phyloP scores from a whole-genome alignment of 352 stramenopile species.

The Saprolegnia diclina region DNA sequence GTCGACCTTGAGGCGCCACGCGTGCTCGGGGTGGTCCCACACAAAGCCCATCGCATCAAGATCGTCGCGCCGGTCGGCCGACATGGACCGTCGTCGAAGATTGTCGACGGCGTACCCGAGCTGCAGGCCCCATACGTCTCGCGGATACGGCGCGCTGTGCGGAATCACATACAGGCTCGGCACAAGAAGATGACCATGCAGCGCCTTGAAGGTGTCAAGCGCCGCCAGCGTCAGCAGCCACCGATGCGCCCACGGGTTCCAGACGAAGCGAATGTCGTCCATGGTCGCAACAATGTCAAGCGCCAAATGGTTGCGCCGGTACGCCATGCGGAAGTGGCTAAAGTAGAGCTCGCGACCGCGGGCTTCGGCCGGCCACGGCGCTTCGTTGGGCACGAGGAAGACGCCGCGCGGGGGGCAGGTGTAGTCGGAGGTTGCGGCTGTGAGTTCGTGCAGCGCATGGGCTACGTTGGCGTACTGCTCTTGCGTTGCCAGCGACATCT shows the following conservation, averaged over 20 bases:
- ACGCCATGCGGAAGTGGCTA: background rate
- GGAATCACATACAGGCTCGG: slow-evolving; percentile 12
- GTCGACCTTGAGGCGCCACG: background rate
- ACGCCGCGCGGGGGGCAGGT: background rate
- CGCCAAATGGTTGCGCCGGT: background rate
- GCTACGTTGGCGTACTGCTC: background rate
- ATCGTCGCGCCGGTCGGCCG: background rate
- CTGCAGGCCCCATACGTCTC: slow-evolving; percentile 12
- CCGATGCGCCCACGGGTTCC: slow-evolving; percentile 9
- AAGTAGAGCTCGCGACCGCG: slow-evolving; percentile 14
- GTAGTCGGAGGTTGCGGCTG: background rate
- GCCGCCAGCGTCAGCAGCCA: slow-evolving; percentile 15
- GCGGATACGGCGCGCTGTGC: background rate
- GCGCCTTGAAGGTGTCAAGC: background rate
- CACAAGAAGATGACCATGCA: slow-evolving; percentile 21
- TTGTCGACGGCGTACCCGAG: slow-evolving; percentile 38
- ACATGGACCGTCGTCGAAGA: slow-evolving; percentile 56
- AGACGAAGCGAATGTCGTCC: slow-evolving; percentile 23
- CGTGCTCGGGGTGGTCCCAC: slow-evolving; percentile 42
- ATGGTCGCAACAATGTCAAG: background rate
- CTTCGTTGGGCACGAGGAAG: slow-evolving; percentile 7
- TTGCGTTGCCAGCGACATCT: background rate
- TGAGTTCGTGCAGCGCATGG: background rate
- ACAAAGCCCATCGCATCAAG: slow-evolving; percentile 63
- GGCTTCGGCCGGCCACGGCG: background rate